A percentile compares a stretch with the other conserved stretches of the same genome.
Conservation (phyloP, 768 basidiomycete species). For the Leccinum ochraceum region DNA sequence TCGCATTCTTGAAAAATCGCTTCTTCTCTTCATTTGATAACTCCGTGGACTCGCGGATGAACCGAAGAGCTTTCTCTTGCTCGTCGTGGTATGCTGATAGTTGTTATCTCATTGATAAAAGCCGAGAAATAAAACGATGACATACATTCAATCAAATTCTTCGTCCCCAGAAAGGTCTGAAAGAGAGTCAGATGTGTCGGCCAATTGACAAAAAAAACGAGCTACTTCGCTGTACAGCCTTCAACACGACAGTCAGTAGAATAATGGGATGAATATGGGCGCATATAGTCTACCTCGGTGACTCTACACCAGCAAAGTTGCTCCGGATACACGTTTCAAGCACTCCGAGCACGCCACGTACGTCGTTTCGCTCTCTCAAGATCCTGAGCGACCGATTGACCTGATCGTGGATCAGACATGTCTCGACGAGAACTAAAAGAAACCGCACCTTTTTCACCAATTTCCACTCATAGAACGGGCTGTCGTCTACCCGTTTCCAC, state of each 20-base stretch:
- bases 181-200: constrained; percentile 13
- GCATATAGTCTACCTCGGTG: constrained; percentile 53
- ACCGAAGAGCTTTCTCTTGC: constrained; percentile 72
- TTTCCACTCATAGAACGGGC: constrained; percentile 90
- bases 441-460: constrained; percentile 68
- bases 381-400: constrained; percentile 73
- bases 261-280: background rate
- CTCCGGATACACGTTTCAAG: constrained; percentile 87
- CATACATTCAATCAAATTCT: constrained; percentile 83
- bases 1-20: constrained; percentile 86
- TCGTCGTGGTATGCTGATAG: constrained; percentile 79
- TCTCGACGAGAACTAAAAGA: background rate
- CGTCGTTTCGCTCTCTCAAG: constrained; percentile 76
- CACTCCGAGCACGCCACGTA: constrained; percentile 83
- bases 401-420: constrained; percentile 31
- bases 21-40: constrained; percentile 87
- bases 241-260: constrained; percentile 11
- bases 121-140: background rate
- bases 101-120: constrained; percentile 1
- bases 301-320: constrained; percentile 94
- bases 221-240: constrained; percentile 87
- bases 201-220: constrained; percentile 1
- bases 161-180: constrained; percentile 91
- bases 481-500: constrained; percentile 90
- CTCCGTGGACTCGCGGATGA: constrained; percentile 70